Base-by-base conservation (phyloP, 2,329 filamentous ascomycete species). In the Neopestalotiopsis clavispora region DNA sequence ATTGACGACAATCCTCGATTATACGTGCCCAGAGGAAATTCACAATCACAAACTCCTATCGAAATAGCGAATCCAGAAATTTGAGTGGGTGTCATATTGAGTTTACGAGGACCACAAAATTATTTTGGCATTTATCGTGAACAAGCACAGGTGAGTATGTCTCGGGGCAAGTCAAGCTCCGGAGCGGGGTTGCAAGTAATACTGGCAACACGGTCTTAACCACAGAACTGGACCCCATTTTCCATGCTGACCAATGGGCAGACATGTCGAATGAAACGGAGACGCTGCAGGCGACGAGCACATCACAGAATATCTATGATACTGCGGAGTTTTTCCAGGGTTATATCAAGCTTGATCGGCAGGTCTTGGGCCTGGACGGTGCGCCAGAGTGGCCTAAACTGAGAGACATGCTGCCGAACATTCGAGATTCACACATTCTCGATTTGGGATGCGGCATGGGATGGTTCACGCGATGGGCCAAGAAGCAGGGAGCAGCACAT, bases 391-490 rank as follows among this genome's bases (percentile, higher is more conserved):
- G 82, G 84, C 79, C 80, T 3, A 75, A 74, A n/a, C 72, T 85
- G n/a, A 74, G 74, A 30, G 69, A 75, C 4, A 79, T 85, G 74
- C 74, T 85, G 34, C 80, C 81, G 7, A 60, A 73, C 49, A 72
- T 81, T 57, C 66, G 67, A 9, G 78, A 74, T n/a, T 69, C 74
- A 4, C 72, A 69, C 17, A 73, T 84, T 38, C 78, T 85, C 9
- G 83, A 85, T 72, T 77, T 85, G 4, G 83, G 83, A 4, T 85
- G 84, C 72, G 83, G 83, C 14, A 81, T 83, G 70, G 83, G 83
- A 23, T 85, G 82, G 82, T 84, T 84, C 69, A 75, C 78, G 40
- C 80, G 82, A n/a, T 85, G 79, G 77, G 81, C 82, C 12, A 72
- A 75, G 63, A 78, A 80, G 52, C 73, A 78, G 23, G 81, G 81